Evolutionary conservation across 2,329 filamentous ascomycete genomes (phyloP).

Genomic region (Neoascochyta sp.): DNA sequence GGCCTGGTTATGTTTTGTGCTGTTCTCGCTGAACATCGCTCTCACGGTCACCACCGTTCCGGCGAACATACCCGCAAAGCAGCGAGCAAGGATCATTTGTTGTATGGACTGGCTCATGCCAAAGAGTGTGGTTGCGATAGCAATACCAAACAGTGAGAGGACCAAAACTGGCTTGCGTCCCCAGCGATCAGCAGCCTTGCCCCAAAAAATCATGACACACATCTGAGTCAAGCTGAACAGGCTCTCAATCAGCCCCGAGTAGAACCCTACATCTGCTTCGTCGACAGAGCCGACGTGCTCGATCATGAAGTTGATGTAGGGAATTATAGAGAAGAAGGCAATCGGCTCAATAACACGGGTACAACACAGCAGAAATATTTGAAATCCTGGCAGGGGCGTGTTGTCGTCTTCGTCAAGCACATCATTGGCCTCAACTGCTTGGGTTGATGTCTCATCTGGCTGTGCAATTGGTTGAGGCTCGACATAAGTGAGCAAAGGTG

Average conservation of each 20-base stretch:
- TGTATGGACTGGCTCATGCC: slow-evolving; percentile 63
- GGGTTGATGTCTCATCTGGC: slow-evolving; percentile 4
- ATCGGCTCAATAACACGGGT: slow-evolving; percentile 70
- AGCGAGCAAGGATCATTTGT: slow-evolving; percentile 73
- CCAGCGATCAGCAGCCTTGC: slow-evolving; percentile 61
- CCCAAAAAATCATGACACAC: slow-evolving; percentile 73
- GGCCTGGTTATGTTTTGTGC: slow-evolving; percentile 66
- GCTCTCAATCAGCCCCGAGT: slow-evolving; percentile 67
- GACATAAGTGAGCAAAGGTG: slow-evolving; percentile 24
- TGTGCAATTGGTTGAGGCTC: slow-evolving; percentile 15
- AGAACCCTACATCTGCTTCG: slow-evolving; percentile 71
- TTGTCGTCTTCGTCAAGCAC: slow-evolving; percentile 18
- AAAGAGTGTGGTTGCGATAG: slow-evolving; percentile 60
- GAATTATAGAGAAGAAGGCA: slow-evolving; percentile 80
- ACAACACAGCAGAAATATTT: slow-evolving; percentile 71
- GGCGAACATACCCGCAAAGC: slow-evolving; percentile 68
- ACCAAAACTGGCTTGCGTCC: slow-evolving; percentile 73
- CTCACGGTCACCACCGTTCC: slow-evolving; percentile 71
- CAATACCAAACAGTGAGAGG: slow-evolving; percentile 61
- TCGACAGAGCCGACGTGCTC: slow-evolving; percentile 60
- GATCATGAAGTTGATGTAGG: slow-evolving; percentile 77
- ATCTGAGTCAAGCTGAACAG: slow-evolving; percentile 74
- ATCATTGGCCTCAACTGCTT: slow-evolving; percentile 3
- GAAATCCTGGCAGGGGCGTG: slow-evolving; percentile 37
- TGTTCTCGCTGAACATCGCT: slow-evolving; percentile 73